Evolutionary conservation across 768 basidiomycete species (phyloP), one percentile per base, ranked within the genome.

Genomic region (Grammothele lineata): DNA sequence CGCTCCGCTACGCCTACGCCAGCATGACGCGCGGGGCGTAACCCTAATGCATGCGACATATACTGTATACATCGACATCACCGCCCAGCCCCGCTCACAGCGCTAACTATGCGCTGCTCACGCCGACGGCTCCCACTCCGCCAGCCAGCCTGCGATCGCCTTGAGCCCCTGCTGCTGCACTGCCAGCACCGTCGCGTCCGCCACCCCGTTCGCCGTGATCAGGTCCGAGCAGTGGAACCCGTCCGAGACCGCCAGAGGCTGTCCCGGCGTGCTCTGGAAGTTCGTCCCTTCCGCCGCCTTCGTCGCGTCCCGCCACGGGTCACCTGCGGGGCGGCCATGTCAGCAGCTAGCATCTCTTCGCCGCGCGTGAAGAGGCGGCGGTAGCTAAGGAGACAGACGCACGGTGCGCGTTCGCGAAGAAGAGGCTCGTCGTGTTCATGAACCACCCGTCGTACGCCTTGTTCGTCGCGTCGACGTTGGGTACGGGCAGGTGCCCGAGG

Each of bases 171-270:
- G 62, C 30, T 62, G 54, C 57, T 86, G 84, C 8, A 86, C 81
- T 0, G 69, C 66, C 4, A 61, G 57, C 33, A 86, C 67, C 1
- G 77, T 78, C 15, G 71, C 50, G 51, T 86, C 83, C 5, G 69
- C 70, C 4, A 52, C 18, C 1, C 71, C 78, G 33, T 68, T 66
- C 19, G 51, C 32, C 0, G 66, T 62, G 43, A 66, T 36, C 38
- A 89, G 58, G 56, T 87, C 85, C 15, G 84, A 80, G 58, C 75
- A 75, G 55, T 87, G 85, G 72, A 83, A 87, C 0, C 81, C 85
- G 51, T 83, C 74, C 21, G 78, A 66, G 11, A 77, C 60, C 14
- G 68, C 73, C 43, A 87, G 80, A 0, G 81, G 80, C 55, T 83
- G 82, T 1, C 60, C 60, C 1, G 71, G 45, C 3, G 78, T 83